Evolutionary conservation across 352 stramenopile genomes (phyloP), one percentile per base, ranked within the genome.

Genomic region (Globisporangium irregulare): DNA sequence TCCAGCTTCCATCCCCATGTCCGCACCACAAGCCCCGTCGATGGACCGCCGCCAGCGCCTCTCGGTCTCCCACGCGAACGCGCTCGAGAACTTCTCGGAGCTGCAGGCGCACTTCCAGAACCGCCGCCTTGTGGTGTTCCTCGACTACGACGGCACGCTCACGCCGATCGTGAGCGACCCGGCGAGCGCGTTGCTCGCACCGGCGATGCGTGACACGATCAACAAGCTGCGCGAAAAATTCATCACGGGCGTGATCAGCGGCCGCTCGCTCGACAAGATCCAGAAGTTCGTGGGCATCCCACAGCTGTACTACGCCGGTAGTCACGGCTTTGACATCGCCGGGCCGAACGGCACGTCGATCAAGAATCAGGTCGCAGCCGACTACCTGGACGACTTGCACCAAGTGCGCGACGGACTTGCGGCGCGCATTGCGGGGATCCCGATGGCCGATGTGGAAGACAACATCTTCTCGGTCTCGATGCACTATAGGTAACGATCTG

Each of bases 101-200:
- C 73, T 95, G 58, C 73, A 84, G 38, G 36, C 66, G 22, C 80
- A 75, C 25, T 88, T 95, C 54, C 67, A 62, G 24, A 72, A 82
- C 66, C 80, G 80, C 29, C 82, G 83, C 32, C 73, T 97, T 24
- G 90, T 94, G 20, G 67, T 97, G 22, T 96, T 97, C 50, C 76
- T 96, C 50, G 90, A 97, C 77, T 97, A 97, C 36, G 91, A 97
- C 36, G 91, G 91, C 24, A 97, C 91, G 36, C 77, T 97, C 10
- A 96, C 89, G 18, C 91, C 91, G 5, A 97, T 97, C 51, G 91
- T 97, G 58, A 96, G 87, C 51, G 89, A 97, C 72, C 91, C 91
- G 29, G 79, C 76, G 50, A 74, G 87, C 58, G 91, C 90, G 36
- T 63, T 86, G 59, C 76, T 97, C 55, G 79, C 87, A 14, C 69